phyloP scores from a whole-genome alignment of 1,139 yeast genomes.

The Protomyces gravidus region DNA sequence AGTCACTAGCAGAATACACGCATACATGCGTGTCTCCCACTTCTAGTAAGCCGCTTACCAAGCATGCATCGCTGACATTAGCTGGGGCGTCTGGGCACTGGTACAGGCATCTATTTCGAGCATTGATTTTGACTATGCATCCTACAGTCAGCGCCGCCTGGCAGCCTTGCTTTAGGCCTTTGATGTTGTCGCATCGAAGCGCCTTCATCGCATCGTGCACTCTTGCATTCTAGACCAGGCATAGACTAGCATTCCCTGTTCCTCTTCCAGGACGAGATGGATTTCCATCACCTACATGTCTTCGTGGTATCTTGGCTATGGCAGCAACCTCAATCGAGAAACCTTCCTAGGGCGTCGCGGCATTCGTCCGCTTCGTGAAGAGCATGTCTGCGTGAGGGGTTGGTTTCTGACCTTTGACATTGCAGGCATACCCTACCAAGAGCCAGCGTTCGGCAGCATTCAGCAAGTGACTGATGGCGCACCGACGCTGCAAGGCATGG shows the following conservation, averaged over 20 bases:
- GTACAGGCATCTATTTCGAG: conserved; percentile 67
- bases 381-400: conserved; percentile 2
- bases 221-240: too few relatives aligned
- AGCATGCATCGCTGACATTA: neutral
- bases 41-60: neutral
- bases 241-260: too few relatives aligned
- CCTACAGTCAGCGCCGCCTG: conserved; percentile 34
- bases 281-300: too few relatives aligned
- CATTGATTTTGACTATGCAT: conserved; percentile 65
- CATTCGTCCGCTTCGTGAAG: conserved; percentile 7
- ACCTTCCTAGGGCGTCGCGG: conserved; percentile 23
- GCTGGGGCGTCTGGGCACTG: conserved; percentile 67
- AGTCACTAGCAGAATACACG: neutral
- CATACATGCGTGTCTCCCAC: conserved; percentile 14
- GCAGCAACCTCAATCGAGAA: conserved; percentile 19
- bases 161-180: neutral
- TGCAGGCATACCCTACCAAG: conserved; percentile 22
- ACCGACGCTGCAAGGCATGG: conserved; percentile 24
- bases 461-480: conserved; percentile 1
- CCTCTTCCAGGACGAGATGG: too few relatives aligned
- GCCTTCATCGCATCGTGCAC: too few relatives aligned
- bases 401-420: conserved; percentile 17
- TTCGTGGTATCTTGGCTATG: conserved; percentile 24
- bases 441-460: conserved; percentile 25
- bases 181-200: too few relatives aligned